A percentile compares a stretch with the other conserved stretches of the same genome.
Conservation (phyloP, 2,329 filamentous ascomycete genomes). For the Boeremia exigua region DNA sequence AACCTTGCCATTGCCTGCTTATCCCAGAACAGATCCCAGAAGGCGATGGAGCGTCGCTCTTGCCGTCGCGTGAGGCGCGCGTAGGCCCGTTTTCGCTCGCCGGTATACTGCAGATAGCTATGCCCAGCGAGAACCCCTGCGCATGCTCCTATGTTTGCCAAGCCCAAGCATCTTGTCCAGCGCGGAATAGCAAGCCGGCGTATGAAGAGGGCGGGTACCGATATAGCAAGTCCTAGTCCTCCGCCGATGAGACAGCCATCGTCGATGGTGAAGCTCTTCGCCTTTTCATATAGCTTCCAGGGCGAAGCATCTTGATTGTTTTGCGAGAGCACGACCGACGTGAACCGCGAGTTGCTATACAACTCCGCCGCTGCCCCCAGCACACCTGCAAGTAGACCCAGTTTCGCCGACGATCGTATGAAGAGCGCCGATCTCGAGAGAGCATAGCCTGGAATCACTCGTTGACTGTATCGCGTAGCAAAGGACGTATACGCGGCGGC, state of each 20-base stretch:
- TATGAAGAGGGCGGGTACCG: conserved; percentile 29
- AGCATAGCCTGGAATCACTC: conserved; percentile 14
- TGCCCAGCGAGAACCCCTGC: conserved; percentile 30
- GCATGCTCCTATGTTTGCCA: conserved; percentile 34
- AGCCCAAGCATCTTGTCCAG: conserved; percentile 32
- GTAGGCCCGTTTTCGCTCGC: conserved; percentile 35
- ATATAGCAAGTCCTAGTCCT: conserved; percentile 29
- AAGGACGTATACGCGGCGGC: conserved; percentile 36
- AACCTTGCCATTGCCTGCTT: conserved; percentile 33
- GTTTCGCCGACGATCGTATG: conserved; percentile 29
- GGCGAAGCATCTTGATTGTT: conserved; percentile 15
- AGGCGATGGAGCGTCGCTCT: conserved; percentile 29
- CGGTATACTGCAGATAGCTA: conserved; percentile 37
- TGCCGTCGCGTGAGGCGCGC: conserved; percentile 21
- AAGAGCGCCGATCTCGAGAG: conserved; percentile 28
- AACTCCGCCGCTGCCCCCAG: conserved; percentile 31
- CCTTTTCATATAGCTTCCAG: conserved; percentile 34
- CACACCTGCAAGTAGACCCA: conserved; percentile 29
- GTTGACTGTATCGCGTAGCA: conserved; percentile 23
- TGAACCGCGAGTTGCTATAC: conserved; percentile 34
- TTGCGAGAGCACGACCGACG: conserved; percentile 20
- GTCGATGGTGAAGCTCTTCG: conserved; percentile 32
- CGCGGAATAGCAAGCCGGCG: conserved; percentile 28
- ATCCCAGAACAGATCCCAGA: conserved; percentile 35
- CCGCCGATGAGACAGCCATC: conserved; percentile 36